Evolutionary conservation across 2,329 filamentous ascomycete genomes (phyloP).

Genomic region (Rhynchosporium secalis): DNA sequence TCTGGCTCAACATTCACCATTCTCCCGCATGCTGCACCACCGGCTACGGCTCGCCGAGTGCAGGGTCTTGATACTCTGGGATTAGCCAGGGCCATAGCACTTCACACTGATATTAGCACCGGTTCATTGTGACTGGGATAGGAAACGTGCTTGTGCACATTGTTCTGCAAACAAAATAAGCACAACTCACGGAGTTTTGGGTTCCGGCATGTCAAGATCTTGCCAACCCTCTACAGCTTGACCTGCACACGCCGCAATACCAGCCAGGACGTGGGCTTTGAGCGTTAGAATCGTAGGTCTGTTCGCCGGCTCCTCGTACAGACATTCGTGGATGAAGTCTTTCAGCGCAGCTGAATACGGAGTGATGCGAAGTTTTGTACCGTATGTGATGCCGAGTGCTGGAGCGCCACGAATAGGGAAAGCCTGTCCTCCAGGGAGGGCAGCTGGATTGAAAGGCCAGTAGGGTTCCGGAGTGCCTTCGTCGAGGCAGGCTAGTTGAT

Average conservation of each 20-base stretch:
- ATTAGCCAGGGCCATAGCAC: too few species aligned
- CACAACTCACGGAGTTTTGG: background rate
- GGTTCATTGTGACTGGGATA: too few species aligned
- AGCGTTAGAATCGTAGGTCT: background rate
- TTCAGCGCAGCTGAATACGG: background rate
- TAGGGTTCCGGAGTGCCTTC: background rate
- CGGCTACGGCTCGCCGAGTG: too few species aligned
- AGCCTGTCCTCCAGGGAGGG: background rate
- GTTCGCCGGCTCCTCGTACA: conserved; percentile 7
- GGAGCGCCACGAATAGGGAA: background rate
- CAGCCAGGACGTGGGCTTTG: background rate
- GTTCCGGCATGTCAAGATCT: conserved; percentile 7
- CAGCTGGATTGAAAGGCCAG: background rate
- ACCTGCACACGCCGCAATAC: background rate
- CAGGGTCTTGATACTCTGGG: too few species aligned
- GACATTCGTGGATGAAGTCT: conserved; percentile 14
- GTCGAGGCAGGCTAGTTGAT: background rate
- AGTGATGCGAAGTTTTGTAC: background rate
- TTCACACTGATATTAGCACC: too few species aligned
- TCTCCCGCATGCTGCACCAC: background rate
- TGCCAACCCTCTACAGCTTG: background rate
- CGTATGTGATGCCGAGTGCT: background rate
- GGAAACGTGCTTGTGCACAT: too few species aligned
- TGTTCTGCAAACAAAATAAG: too few species aligned
- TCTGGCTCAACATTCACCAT: background rate